Evolutionary conservation across 257 asterid species (phyloP).

Genomic region (Hygrophila difformis): DNA sequence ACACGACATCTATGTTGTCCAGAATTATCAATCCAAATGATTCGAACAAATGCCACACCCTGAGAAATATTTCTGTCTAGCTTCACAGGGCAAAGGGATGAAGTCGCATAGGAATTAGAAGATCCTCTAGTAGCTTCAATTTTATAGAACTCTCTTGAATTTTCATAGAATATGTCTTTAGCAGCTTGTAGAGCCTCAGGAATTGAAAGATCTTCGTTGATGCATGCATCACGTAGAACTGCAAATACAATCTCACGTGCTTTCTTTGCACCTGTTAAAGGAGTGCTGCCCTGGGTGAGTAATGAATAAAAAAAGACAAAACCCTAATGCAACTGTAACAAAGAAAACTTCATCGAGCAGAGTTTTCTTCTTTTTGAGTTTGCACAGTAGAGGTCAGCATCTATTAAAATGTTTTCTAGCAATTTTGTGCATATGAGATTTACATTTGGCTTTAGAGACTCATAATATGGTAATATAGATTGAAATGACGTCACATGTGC

Average conservation of each 20-base stretch:
- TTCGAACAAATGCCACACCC: conserved; percentile 51
- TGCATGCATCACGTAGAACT: conserved; percentile 76
- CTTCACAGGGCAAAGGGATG: conserved; percentile 21
- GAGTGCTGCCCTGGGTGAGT: no score
- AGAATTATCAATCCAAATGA: conserved; percentile 82
- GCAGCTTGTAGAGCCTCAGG: conserved; percentile 73
- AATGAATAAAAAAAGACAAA: no score
- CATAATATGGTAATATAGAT: no score
- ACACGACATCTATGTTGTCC: conserved; percentile 97
- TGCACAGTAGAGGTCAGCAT: no score
- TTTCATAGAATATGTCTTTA: conserved; percentile 54
- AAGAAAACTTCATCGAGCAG: no score
- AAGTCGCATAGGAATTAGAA: conserved; percentile 20
- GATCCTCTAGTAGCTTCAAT: conserved; percentile 32
- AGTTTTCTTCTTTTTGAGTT: no score
- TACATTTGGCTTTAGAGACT: no score
- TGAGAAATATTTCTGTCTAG: conserved; percentile 19
- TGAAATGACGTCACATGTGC: no score
- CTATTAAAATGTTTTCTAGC: no score
- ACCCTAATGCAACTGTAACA: no score
- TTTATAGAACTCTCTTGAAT: conserved; percentile 61
- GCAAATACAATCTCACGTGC: conserved; percentile 76
- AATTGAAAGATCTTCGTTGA: conserved; percentile 71
- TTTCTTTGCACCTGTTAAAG: conserved; percentile 65
- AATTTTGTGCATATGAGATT: no score